Evolutionary conservation across 176 grass and related monocot genomes (phyloP), one percentile per base, ranked within the genome.

Genomic region (Aegilops umbellulata): DNA sequence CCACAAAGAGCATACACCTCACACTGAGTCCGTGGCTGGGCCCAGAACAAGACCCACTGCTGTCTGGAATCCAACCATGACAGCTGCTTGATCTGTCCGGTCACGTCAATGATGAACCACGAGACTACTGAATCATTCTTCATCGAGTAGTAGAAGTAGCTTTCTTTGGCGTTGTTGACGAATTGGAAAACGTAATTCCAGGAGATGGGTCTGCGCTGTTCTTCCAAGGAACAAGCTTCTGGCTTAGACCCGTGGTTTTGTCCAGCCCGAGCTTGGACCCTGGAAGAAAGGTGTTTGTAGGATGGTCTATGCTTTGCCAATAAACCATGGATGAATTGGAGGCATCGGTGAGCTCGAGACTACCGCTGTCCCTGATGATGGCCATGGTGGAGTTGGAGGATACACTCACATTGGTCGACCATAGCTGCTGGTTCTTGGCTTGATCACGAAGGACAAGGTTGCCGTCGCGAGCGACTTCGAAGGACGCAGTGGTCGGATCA

Each of bases 381-480:
- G 38, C 38, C 38, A 41, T 41, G 38, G 38, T 41, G 22, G 80
- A 79, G 39, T 29, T 89, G 41, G 80, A 77, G 25, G 76, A 42
- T 67, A 69, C 46, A 4, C 60, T 93, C 53, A 85, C 53, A 11
- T 91, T 89, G 14, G 92, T 91, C 3, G 92, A 95, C 95, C 95
- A 97, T 17, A 91, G 22, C 53, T 19, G 46, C 29, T 4, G 30
- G 67, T 84, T 89, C 74, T 76, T 82, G 63, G 87, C 86, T 47
- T 81, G 70, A 9, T 94, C 65, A 86, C 87, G 32, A 49, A 97
- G 91, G 14, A 95, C 90, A 30, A 97, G 88, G 76, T 97, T 95
- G 24, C 92, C 95, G 0, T 92, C 87, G 0, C 77, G 15, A 26
- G 67, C 58, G 34, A 95, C 91, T 14, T 23, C 81, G 2, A 97